A percentile compares a stretch with the other conserved stretches of the same genome.
phyloP scores from a whole-genome alignment of 331 rosid species.

The Ulmus americana region DNA sequence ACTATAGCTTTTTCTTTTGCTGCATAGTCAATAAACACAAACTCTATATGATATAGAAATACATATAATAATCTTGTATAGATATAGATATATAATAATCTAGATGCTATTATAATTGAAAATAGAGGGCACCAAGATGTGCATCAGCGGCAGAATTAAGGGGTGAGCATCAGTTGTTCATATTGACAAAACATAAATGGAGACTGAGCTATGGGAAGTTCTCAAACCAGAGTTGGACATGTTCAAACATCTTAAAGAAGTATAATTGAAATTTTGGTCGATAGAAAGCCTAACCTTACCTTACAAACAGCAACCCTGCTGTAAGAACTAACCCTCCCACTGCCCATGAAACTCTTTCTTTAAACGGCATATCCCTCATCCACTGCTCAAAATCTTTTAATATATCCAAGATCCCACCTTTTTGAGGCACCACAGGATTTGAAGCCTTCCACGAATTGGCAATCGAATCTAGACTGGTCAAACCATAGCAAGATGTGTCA shows the following conservation, averaged over 20 bases:
- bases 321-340: constrained; percentile 91
- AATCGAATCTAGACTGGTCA: constrained; percentile 64
- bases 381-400: constrained; percentile 56
- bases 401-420: constrained; percentile 28
- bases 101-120: no score
- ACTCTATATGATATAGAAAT: constrained; percentile 9
- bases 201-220: neutral
- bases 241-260: neutral
- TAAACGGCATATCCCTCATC: constrained; percentile 52
- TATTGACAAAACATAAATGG: neutral
- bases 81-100: no score
- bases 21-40: constrained; percentile 30
- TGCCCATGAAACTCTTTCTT: constrained; percentile 84
- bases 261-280: constrained; percentile 6
- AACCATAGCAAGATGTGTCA: constrained; percentile 69
- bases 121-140: no score
- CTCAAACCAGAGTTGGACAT: neutral
- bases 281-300: constrained; percentile 40
- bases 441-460: constrained; percentile 74
- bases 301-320: constrained; percentile 65
- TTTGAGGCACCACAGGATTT: constrained; percentile 31
- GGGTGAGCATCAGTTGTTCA: neutral
- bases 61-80: neutral
- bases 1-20: constrained; percentile 71
- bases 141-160: no score